Evolutionary conservation across 163 green algal genomes (phyloP), one percentile per base, ranked within the genome.

Genomic region (Prototheca cutis): DNA sequence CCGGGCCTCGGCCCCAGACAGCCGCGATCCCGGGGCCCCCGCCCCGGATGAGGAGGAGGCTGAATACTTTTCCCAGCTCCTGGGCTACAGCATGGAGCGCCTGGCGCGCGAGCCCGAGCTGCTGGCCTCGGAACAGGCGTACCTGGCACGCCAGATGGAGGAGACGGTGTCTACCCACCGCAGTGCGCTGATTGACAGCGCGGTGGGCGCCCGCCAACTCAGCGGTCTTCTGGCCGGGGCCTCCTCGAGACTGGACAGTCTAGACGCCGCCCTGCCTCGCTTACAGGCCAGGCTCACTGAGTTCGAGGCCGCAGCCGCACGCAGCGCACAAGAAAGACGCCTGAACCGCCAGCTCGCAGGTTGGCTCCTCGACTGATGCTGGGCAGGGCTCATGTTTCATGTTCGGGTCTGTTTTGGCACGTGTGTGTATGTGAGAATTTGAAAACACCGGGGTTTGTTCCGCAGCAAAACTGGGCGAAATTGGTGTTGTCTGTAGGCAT

Each of bases 41-140:
- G n/a, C n/a, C n/a, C n/a, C n/a, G n/a, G n/a, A 29, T 24, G 61
- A 82, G 23, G 71, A 84, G 55, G 67, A 79, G 33, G 75, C 84
- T 18, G 61, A 72, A 1, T 95, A 95, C 65, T 82, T 93, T 29
- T 73, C 71, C 0, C 82, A 95, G 68, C 78, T 95, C 33, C 74
- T 95, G 17, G 82, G 72, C 13, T 95, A 90, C 71, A 85, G 59
- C 68, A 32, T 89, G 49, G 86, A 92, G 24, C 73, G 86, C 15
- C 63, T 95, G 30, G 61, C 71, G 45, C 87, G 87, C 60, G 84
- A 95, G 68, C 87, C 87, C 0, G 80, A 90, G 58, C 67, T 94
- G 31, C 73, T 94, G 51, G 61, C 67, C 10, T 77, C 82, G 4
- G 88, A 95, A 48, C 66, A 78, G 48, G 64, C 85, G 45, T 73